Base-by-base conservation (phyloP, 345 rosid genomes). In the Syzygium grande region DNA sequence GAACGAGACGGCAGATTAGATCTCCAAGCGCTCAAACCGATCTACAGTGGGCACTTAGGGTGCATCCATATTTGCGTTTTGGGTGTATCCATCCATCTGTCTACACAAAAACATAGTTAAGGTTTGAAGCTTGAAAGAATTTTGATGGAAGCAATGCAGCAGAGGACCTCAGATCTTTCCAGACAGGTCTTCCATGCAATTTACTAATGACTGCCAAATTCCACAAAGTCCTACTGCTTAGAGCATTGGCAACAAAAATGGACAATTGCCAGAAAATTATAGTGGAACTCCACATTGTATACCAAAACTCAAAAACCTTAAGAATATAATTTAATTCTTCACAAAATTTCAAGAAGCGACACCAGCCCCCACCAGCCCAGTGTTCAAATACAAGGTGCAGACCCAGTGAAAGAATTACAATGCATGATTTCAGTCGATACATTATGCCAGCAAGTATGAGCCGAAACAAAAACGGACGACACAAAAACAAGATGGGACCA, bases 321-420 rank as follows among this genome's bases (percentile, higher is more conserved):
- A 17, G 25, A 34, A 38, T 19, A 73, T 73, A 73, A 73, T 73
- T 73, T 73, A 73, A 73, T 73, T 73, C 80, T 73, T 73, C 80
- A 73, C 80, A 68, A 73, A 73, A 73, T 34, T 73, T 73, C 46
- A 73, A 73, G 80, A 34, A 73, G 25, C 80, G 38, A 68, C 43
- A 68, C 49, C 80, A 34, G 49, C 80, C 80, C n/a, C 80, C 80
- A 73, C 80, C 80, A 73, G 80, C 46, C 55, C 38, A 84, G 55
- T 84, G 55, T 84, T 63, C 79, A 34, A 73, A 73, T 73, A 73
- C 80, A 73, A 73, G 80, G 80, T 73, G 90, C 92, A 87, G 61
- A 85, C 90, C 73, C 34, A 89, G 89, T 90, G 58, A 94, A 93
- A 92, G 94, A 94, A 95, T 95, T 87, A 91, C 88, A 89, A 87